Evolutionary conservation across 1,284 basidiomycete genomes (phyloP).

Genomic region (Rhodotorula sp.): DNA sequence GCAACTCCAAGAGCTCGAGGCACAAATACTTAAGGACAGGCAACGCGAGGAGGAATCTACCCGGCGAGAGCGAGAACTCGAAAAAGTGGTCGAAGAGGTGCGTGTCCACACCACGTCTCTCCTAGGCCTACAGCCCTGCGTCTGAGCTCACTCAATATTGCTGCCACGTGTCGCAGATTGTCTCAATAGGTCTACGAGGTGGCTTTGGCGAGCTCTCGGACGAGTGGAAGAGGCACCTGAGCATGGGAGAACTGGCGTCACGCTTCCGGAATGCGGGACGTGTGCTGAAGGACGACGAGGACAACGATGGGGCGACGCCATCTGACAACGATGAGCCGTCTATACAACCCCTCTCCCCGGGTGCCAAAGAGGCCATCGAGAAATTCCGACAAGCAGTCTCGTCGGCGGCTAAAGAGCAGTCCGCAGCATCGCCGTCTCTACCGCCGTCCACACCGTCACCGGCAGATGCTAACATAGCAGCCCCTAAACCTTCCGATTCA

Average conservation of each 20-base stretch:
- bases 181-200: conserved; percentile 35
- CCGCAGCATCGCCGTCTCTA: background rate
- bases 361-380: background rate
- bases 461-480: background rate
- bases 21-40: conserved; percentile 8
- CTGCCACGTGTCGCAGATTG: conserved; percentile 19
- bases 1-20: conserved; percentile 17
- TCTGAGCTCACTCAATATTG: background rate
- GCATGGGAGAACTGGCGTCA: conserved; percentile 14
- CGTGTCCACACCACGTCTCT: background rate
- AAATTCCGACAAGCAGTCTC: background rate
- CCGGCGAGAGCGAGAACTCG: conserved; percentile 22
- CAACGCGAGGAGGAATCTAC: conserved; percentile 2
- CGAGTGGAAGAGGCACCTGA: conserved; percentile 26
- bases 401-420: background rate
- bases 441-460: background rate
- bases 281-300: conserved; percentile 18
- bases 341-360: background rate
- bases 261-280: conserved; percentile 14
- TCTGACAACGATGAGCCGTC: background rate
- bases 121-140: too few species aligned
- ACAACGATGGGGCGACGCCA: background rate
- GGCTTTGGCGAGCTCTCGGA: conserved; percentile 27
- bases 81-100: conserved; percentile 37
- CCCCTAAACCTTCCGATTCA: too few species aligned